Percentiles rank a stretch among this genome's conserved stretches.
phyloP scores from a whole-genome alignment of 2,329 filamentous ascomycete genomes.

The Orbilia brochopaga region DNA sequence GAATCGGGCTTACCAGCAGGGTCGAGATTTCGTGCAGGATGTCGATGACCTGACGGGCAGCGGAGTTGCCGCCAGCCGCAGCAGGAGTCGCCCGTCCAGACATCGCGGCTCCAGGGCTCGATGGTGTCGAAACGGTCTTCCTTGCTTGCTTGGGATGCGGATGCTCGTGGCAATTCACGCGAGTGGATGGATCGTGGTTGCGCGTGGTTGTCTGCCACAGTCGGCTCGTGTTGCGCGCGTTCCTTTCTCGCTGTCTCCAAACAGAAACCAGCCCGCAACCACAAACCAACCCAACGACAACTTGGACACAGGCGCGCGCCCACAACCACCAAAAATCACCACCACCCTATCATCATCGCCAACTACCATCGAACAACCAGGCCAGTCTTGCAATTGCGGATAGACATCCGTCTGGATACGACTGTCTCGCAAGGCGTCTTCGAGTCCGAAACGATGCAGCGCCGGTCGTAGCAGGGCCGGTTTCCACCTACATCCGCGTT shows the following conservation, averaged over 20 bases:
- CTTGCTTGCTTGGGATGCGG: neutral
- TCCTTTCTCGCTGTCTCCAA: neutral
- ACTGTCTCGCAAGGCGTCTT: neutral
- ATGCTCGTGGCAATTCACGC: too few species aligned
- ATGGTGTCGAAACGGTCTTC: neutral
- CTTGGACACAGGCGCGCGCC: too few species aligned
- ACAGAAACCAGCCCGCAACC: neutral
- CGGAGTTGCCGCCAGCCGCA: conserved; percentile 57
- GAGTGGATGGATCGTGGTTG: neutral
- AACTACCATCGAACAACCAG: neutral
- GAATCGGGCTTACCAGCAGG: conserved; percentile 72
- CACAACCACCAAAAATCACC: neutral
- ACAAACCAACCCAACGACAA: too few species aligned
- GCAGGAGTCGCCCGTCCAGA: conserved; percentile 40
- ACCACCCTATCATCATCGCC: neutral
- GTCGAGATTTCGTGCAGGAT: conserved; percentile 85
- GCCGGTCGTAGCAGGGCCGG: conserved; percentile 21
- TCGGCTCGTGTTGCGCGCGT: neutral
- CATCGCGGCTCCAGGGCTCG: conserved; percentile 6
- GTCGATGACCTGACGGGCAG: conserved; percentile 80
- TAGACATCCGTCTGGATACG: neutral
- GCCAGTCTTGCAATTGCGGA: neutral
- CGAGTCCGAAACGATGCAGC: conserved; percentile 21
- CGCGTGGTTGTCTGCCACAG: neutral
- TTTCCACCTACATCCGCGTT: conserved; percentile 9